Conservation (phyloP, 2,329 filamentous ascomycete species). For the Fusarium scirpi region DNA sequence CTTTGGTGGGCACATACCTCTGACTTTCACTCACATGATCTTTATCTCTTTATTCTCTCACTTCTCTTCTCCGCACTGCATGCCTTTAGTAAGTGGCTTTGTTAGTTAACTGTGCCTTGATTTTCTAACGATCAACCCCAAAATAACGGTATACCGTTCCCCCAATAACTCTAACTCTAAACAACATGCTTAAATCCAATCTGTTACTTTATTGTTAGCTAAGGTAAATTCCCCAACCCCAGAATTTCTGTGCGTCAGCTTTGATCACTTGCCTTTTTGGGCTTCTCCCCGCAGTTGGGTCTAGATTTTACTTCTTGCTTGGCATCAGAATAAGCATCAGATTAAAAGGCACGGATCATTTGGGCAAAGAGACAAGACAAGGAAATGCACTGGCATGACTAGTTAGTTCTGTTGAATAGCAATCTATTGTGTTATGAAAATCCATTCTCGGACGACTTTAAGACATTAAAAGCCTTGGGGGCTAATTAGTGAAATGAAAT, state of each 20-base stretch:
- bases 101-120: neutral
- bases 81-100: conserved; percentile 24
- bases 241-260: neutral
- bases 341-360: neutral
- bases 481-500: neutral
- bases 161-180: conserved; percentile 15
- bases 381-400: conserved; percentile 4
- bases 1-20: conserved; percentile 8
- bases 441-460: conserved; percentile 7
- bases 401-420: conserved; percentile 1
- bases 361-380: neutral
- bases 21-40: conserved; percentile 31
- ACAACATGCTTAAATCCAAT: conserved; percentile 31
- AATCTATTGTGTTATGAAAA: conserved; percentile 16
- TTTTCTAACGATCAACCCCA: neutral
- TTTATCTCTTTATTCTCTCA: conserved; percentile 25
- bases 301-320: conserved; percentile 14
- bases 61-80: conserved; percentile 19
- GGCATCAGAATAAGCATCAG: conserved; percentile 13
- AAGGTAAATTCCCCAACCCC: conserved; percentile 33
- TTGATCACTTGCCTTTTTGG: conserved; percentile 18
- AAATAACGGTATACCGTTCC: conserved; percentile 8
- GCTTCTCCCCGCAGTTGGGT: conserved; percentile 19
- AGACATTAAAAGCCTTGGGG: conserved; percentile 7
- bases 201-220: conserved; percentile 43